These are phyloP conservation scores for Pythium biforme DNA, from an alignment of 352 stramenopile species.

Conservation along the genomic window DNA sequence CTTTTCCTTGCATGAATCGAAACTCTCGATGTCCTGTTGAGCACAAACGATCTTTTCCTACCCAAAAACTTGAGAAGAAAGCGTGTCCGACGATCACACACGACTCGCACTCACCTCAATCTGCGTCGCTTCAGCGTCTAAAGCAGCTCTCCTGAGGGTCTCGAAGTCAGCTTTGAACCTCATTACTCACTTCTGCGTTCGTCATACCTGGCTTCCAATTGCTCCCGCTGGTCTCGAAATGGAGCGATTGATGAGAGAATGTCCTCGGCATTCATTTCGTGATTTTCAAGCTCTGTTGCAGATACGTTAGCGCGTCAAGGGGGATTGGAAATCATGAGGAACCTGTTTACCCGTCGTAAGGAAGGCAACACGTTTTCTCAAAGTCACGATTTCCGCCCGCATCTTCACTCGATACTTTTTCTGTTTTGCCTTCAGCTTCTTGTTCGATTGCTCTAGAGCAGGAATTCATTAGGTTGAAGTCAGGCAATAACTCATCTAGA, in stretches of 20 bases:
- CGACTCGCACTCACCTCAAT: slow-evolving; percentile 18
- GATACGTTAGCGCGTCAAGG: background rate
- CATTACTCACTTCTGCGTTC: background rate
- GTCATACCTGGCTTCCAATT: slow-evolving; percentile 9
- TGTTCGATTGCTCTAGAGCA: slow-evolving; percentile 16
- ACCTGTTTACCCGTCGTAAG: slow-evolving; percentile 11
- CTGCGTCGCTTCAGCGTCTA: slow-evolving; percentile 8
- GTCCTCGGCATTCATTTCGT: slow-evolving; percentile 25
- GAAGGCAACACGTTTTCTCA: slow-evolving; percentile 29
- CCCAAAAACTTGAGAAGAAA: background rate
- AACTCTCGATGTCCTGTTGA: slow-evolving; percentile 9
- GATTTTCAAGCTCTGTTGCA: slow-evolving; percentile 19
- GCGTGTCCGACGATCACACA: too few species aligned
- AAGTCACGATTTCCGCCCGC: slow-evolving; percentile 23
- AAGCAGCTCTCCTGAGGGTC: background rate
- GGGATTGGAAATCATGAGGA: background rate
- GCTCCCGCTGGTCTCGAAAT: slow-evolving; percentile 10
- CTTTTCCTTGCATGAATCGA: slow-evolving; percentile 15
- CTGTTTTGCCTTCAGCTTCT: slow-evolving; percentile 30
- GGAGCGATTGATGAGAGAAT: slow-evolving; percentile 23
- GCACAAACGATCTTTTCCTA: slow-evolving; percentile 1
- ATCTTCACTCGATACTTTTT: slow-evolving; percentile 30
- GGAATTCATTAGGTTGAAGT: background rate
- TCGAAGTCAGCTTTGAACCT: background rate
- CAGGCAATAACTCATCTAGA: background rate